Base-by-base conservation (phyloP, 2,329 filamentous ascomycete genomes). In the Phaeophleospora eucalypticola region DNA sequence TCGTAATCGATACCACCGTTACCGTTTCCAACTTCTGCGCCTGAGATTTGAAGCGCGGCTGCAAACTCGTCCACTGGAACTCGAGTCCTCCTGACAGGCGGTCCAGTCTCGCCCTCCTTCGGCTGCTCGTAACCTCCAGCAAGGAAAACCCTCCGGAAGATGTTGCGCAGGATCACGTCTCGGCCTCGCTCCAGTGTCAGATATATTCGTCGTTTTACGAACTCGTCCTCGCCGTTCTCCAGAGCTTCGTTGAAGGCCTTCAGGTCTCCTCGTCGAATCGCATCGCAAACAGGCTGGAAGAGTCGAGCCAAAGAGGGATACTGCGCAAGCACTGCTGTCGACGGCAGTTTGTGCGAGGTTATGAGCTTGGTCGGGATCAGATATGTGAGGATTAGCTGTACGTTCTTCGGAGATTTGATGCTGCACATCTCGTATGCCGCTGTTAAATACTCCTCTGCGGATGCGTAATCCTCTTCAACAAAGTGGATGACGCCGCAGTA, bases 401-500 rank as follows among this genome's bases (percentile, higher is more conserved):
- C 81, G 65, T 98, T 97, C 52, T 81, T 81, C 42, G 71, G 74
- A 0, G 88, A 43, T 46, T 80, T 73, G 56, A 78, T 82, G 60
- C 91, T 83, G 64, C 93, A 97, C 56, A 88, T 75, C n/a, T 77
- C 73, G 81, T 87, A 93, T 21, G 93, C 91, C 63, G 84, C 80
- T 2, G 83, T 85, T 16, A 98, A 76, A 64, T 89, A 79, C 57
- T 84, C 80, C 67, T 95, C 89, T 1, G 90, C 87, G 80, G 89
- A 56, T 1, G 78, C 73, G 61, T 98, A 98, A 63, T 96, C 89
- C 65, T 98, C 94, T 53, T 97, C 90, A 4, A 98, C 70, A 65
- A 98, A 98, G 48, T 83, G 80, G n/a, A 98, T 80, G 4, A 98
- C 87, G 9, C 93, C 93, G 56, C 90, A 82, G 65, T 96, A 97